phyloP scores from a whole-genome alignment of 805 yeast species.

The fission yeast (Schizosaccharomyces pombe) region DNA sequence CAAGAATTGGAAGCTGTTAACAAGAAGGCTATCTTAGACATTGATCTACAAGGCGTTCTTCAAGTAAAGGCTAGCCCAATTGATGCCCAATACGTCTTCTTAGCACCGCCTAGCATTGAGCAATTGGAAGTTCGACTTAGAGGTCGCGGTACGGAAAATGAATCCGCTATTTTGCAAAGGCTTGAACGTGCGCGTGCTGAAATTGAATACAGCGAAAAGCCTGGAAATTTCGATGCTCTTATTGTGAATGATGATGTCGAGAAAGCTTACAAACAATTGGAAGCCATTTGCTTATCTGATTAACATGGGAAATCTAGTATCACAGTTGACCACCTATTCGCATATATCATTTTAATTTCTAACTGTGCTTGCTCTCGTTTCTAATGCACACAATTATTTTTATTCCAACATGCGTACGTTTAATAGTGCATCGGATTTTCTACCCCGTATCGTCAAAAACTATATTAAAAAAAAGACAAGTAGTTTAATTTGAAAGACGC shows the following conservation, averaged over 20 bases:
- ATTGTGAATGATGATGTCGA: conserved; percentile 84
- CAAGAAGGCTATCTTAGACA: conserved; percentile 66
- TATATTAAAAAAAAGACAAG: too few species aligned
- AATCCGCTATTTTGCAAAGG: conserved; percentile 64
- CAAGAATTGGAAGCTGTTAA: conserved; percentile 33
- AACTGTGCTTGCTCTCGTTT: too few species aligned
- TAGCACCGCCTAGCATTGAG: conserved; percentile 84
- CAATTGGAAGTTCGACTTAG: conserved; percentile 48
- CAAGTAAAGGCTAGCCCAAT: conserved; percentile 63
- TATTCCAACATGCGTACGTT: too few species aligned
- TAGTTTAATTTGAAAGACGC: too few species aligned
- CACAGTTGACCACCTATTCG: too few species aligned
- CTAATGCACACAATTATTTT: too few species aligned
- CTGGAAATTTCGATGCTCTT: conserved; percentile 72
- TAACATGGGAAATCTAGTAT: background rate
- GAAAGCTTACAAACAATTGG: conserved; percentile 61
- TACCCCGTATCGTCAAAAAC: too few species aligned
- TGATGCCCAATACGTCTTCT: conserved; percentile 63
- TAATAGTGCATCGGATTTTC: too few species aligned
- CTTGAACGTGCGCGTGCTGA: conserved; percentile 71
- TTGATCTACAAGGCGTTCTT: conserved; percentile 97
- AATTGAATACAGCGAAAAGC: conserved; percentile 58
- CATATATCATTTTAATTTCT: too few species aligned
- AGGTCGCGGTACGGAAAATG: conserved; percentile 87
- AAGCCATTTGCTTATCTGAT: conserved; percentile 40